Evolutionary conservation across 192 early-diverging fungal genomes (phyloP).

Genomic region (Coemansia sp.): DNA sequence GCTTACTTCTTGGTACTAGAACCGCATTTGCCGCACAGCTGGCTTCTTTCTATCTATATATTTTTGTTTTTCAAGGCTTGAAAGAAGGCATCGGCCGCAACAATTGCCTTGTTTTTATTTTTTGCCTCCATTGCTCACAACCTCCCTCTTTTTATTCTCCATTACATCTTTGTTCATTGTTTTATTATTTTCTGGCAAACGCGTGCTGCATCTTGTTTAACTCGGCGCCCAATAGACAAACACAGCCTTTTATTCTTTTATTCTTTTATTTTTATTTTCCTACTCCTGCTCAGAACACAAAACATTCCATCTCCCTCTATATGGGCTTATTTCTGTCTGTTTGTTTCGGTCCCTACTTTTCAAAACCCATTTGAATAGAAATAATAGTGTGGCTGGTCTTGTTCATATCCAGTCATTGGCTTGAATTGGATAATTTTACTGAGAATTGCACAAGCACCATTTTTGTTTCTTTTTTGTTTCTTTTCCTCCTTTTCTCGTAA

Average conservation of each 20-base stretch:
- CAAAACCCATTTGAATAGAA: not conserved
- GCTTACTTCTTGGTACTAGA: constrained; percentile 1
- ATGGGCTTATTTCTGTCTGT: not conserved
- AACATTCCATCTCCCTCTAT: not conserved
- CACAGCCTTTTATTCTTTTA: not conserved
- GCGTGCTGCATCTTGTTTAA: not conserved
- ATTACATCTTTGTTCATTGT: constrained; percentile 4
- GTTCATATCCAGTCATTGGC: constrained; percentile 4
- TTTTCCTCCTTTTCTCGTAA: not conserved
- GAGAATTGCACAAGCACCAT: not conserved
- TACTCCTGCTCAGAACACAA: not conserved
- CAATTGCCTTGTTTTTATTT: not conserved
- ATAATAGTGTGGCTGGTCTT: constrained; percentile 7
- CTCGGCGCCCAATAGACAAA: not conserved
- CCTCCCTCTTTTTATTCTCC: not conserved
- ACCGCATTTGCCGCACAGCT: not conserved
- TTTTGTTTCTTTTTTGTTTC: not conserved
- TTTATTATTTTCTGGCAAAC: not conserved
- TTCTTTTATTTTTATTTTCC: too few species aligned
- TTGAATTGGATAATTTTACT: not conserved
- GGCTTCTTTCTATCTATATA: not conserved
- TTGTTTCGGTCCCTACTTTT: constrained; percentile 5
- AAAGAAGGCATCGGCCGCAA: not conserved
- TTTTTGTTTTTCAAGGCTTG: not conserved
- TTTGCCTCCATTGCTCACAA: constrained; percentile 1